Evolutionary conservation across 2,329 filamentous ascomycete species (phyloP), one percentile per base, ranked within the genome.

Genomic region (Eurotiales sp.): DNA sequence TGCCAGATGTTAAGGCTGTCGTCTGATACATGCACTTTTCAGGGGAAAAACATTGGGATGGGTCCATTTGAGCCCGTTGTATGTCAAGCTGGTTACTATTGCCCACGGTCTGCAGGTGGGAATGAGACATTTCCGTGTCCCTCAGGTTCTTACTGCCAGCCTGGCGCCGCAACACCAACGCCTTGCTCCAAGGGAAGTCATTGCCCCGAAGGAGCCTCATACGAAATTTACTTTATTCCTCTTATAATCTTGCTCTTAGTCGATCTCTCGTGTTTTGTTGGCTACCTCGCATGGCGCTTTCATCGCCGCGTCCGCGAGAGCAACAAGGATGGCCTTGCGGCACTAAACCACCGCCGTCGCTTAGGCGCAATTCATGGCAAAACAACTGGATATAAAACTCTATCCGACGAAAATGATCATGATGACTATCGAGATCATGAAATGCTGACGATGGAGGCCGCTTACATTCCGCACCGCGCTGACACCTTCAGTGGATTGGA

Each of bases 41-140:
- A 50, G n/a, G 47, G 30, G 22, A 50, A 29, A 10, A 50, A 50
- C 22, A 29, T 44, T 8, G 47, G 39, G 5, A 50, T 50, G 40
- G 47, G 47, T 14, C 40, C 47, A 8, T 50, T 50, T n/a, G 47
- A 50, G 14, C 47, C 47, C 7, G 17, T 50, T 10, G 42, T 50
- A 8, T 50, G 47, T 19, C 47, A 50, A 8, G 47, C 39, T 22
- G 47, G 47, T 25, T 34, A 50, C 47, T 50, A 39, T 39, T 50
- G 47, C 22, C 47, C 47, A 6, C 29, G 11, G 25, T 19, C 39
- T 15, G n/a, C 22, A 8, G 39, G 44, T n/a, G 46, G 47, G 25
- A 39, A 19, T n/a, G 11, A 25, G 14, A n/a, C 8, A 4, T 4
- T 50, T 21, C 29, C 10, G 17, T 50, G 40, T 10, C 47, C 47